A percentile compares a stretch with the other conserved stretches of the same genome.
Conservation (phyloP, 495 filamentous ascomycete species). For the Melanomma pulvis-pyrius region DNA sequence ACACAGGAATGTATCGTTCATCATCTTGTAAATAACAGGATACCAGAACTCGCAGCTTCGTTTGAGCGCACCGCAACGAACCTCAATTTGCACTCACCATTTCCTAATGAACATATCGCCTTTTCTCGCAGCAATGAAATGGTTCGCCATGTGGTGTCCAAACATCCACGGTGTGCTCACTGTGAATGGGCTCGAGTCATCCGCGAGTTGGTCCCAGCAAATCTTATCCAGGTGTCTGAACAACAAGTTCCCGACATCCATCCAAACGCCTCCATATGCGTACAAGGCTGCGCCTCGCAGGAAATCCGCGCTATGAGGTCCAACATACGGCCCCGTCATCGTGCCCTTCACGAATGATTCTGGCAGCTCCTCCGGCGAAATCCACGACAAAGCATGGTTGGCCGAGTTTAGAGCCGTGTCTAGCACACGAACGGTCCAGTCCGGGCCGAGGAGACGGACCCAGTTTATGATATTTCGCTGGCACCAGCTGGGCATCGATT, state of each 20-base stretch:
- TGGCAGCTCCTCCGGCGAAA: conserved; percentile 42
- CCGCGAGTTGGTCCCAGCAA: conserved; percentile 49
- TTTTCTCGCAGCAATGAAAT: conserved; percentile 47
- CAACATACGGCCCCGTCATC: conserved; percentile 45
- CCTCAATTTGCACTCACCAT: conserved; percentile 36
- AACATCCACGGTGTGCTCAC: conserved; percentile 44
- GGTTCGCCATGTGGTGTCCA: conserved; percentile 45
- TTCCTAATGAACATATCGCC: conserved; percentile 47
- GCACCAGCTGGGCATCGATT: conserved; percentile 46
- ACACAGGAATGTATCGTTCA: too few species aligned
- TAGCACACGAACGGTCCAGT: conserved; percentile 38
- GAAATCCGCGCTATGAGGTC: conserved; percentile 46
- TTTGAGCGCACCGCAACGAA: not conserved
- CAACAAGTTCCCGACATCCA: conserved; percentile 48
- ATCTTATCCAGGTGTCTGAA: conserved; percentile 50
- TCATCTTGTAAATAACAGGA: too few species aligned
- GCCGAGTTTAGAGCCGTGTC: conserved; percentile 27
- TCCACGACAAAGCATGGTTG: conserved; percentile 39
- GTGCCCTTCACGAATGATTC: conserved; percentile 43
- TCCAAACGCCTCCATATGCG: conserved; percentile 48
- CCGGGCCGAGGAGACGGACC: conserved; percentile 30
- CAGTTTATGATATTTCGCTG: conserved; percentile 42
- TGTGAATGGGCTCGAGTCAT: conserved; percentile 44
- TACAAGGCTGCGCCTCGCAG: conserved; percentile 46
- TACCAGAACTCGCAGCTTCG: not conserved